phyloP scores from a whole-genome alignment of 2,329 filamentous ascomycete species.

The Penicillium sp. region DNA sequence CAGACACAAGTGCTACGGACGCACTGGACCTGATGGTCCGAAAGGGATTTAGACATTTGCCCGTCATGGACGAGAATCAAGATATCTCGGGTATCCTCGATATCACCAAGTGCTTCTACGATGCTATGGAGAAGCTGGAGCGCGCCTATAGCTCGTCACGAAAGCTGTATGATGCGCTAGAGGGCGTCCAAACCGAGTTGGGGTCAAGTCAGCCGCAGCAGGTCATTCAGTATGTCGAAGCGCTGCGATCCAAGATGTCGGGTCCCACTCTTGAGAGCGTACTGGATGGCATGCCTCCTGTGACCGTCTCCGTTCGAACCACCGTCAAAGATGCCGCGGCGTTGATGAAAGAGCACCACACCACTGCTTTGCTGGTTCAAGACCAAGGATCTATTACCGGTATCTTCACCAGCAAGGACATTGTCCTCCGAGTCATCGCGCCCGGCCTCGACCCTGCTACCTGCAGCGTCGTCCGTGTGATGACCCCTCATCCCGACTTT shows the following conservation, averaged over 20 bases:
- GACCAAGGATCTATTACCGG: conserved; percentile 96
- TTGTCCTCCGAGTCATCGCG: conserved; percentile 94
- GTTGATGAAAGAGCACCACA: conserved; percentile 98
- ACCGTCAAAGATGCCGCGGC: conserved; percentile 93
- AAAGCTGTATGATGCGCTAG: conserved; percentile 93
- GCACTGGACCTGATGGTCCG: conserved; percentile 96
- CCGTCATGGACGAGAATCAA: conserved; percentile 99
- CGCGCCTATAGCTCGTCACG: conserved; percentile 96
- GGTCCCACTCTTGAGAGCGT: conserved; percentile 94
- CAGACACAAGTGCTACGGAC: conserved; percentile 96
- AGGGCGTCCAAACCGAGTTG: conserved; percentile 95
- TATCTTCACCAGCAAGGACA: conserved; percentile 99
- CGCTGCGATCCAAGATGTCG: conserved; percentile 92
- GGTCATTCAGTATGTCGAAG: conserved; percentile 98
- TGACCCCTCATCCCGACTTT: conserved; percentile 99
- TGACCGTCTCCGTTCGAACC: conserved; percentile 90
- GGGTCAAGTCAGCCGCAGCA: conserved; percentile 95
- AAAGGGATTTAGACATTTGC: conserved; percentile 94
- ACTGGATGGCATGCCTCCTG: conserved; percentile 82
- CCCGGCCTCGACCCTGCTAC: conserved; percentile 88
- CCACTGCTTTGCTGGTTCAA: conserved; percentile 90
- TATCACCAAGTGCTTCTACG: conserved; percentile 99
- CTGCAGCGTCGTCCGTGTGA: conserved; percentile 96
- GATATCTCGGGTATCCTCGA: conserved; percentile 97
- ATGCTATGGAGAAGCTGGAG: conserved; percentile 99